phyloP scores from a whole-genome alignment of 306 rosid species.

The Trifolium subterraneum region DNA sequence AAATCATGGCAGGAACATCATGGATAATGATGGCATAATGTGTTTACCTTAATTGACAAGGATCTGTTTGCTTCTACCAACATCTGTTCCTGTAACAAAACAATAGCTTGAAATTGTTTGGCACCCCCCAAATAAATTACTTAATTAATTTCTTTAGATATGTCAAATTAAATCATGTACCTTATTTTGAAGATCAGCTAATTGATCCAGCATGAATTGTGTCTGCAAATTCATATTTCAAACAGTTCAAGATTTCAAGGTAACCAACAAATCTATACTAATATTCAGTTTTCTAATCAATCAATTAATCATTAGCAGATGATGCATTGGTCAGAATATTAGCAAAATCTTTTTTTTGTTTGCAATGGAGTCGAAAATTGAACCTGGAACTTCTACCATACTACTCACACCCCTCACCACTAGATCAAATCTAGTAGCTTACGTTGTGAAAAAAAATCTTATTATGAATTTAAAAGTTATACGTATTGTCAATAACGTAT shows the following conservation, averaged over 20 bases:
- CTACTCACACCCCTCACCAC: too few relatives aligned
- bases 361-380: too few relatives aligned
- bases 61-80: constrained; percentile 81
- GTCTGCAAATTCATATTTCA: constrained; percentile 64
- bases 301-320: too few relatives aligned
- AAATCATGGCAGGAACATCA: neutral
- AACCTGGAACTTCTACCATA: too few relatives aligned
- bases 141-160: neutral
- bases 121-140: neutral
- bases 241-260: neutral
- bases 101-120: constrained; percentile 29
- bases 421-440: too few relatives aligned
- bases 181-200: constrained; percentile 88
- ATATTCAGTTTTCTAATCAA: too few relatives aligned
- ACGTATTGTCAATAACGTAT: too few relatives aligned
- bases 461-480: too few relatives aligned
- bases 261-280: too few relatives aligned
- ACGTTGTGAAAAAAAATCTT: too few relatives aligned
- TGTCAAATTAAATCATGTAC: constrained; percentile 42
- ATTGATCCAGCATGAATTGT: constrained; percentile 92
- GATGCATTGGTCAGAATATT: too few relatives aligned
- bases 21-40: neutral
- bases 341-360: too few relatives aligned
- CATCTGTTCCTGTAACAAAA: constrained; percentile 69
- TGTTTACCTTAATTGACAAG: constrained; percentile 69